These are phyloP conservation scores for Nothopassalora personata DNA, from an alignment of 2,329 filamentous ascomycete species.

Conservation along the genomic window DNA sequence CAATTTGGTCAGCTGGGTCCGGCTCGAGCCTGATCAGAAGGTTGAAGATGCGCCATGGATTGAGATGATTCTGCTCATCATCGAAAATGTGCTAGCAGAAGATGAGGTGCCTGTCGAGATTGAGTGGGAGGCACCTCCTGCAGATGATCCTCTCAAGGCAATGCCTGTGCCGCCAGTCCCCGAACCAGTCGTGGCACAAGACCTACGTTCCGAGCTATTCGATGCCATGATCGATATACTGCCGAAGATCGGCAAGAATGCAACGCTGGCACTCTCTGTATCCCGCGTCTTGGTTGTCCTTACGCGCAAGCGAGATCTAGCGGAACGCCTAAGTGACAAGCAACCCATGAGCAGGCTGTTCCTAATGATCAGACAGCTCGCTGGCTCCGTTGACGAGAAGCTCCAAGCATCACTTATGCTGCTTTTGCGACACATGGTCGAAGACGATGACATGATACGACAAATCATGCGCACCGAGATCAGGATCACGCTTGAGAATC, in stretches of 20 bases:
- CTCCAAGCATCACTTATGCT: constrained; percentile 74
- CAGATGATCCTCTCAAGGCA: constrained; percentile 33
- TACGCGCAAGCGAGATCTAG: constrained; percentile 71
- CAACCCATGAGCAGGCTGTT: constrained; percentile 86
- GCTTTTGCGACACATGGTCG: constrained; percentile 84
- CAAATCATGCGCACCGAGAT: constrained; percentile 93
- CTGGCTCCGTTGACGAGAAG: constrained; percentile 68
- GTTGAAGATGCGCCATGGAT: constrained; percentile 85
- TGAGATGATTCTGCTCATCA: constrained; percentile 78
- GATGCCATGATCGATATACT: constrained; percentile 75
- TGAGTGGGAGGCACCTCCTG: constrained; percentile 55
- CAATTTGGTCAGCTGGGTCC: constrained; percentile 73
- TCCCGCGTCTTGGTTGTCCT: constrained; percentile 80
- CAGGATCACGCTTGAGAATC: constrained; percentile 61
- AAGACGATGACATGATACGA: constrained; percentile 85
- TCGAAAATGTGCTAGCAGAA: constrained; percentile 85
- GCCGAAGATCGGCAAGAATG: constrained; percentile 81
- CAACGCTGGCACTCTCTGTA: constrained; percentile 75
- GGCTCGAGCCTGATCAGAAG: constrained; percentile 60
- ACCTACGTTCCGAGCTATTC: constrained; percentile 67
- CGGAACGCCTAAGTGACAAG: constrained; percentile 74
- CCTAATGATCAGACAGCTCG: constrained; percentile 89
- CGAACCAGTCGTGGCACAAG: constrained; percentile 57
- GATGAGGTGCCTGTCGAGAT: constrained; percentile 76
- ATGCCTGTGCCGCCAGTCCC: constrained; percentile 54